A percentile compares a stretch with the other conserved stretches of the same genome.
Conservation (phyloP, 2,329 filamentous ascomycete species). For the Corniculantispora saksenae region DNA sequence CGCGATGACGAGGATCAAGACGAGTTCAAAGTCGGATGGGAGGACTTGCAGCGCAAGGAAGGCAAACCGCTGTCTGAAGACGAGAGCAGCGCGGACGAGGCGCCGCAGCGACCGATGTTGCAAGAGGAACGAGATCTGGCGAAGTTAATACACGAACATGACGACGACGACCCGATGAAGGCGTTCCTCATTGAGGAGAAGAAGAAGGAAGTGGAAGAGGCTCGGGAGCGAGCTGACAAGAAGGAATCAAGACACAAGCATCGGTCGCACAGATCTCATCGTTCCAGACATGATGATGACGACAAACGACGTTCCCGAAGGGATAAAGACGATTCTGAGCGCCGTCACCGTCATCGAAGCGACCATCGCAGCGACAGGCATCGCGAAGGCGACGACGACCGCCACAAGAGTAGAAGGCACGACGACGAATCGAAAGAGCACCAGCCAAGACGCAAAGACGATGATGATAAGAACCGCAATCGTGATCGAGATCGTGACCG, state of each 20-base stretch:
- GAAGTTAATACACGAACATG: slow-evolving; percentile 74
- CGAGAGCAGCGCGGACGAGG: slow-evolving; percentile 47
- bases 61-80: slow-evolving; percentile 46
- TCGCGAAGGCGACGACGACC: slow-evolving; percentile 32
- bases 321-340: background rate
- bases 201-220: slow-evolving; percentile 80
- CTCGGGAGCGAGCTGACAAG: slow-evolving; percentile 54
- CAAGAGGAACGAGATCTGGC: slow-evolving; percentile 81
- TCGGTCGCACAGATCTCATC: slow-evolving; percentile 49
- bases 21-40: slow-evolving; percentile 60
- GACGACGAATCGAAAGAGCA: slow-evolving; percentile 29
- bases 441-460: slow-evolving; percentile 9
- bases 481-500: no score
- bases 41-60: slow-evolving; percentile 58
- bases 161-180: slow-evolving; percentile 98
- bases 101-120: slow-evolving; percentile 60
- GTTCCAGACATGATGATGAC: slow-evolving; percentile 36
- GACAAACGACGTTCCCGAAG: slow-evolving; percentile 25
- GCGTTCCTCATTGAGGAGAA: slow-evolving; percentile 86
- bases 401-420: slow-evolving; percentile 31
- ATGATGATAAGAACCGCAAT: slow-evolving; percentile 27
- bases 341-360: slow-evolving; percentile 19
- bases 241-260: slow-evolving; percentile 50
- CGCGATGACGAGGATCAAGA: slow-evolving; percentile 74
- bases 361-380: slow-evolving; percentile 27